These are phyloP conservation scores for Euphorbia pulcherrima DNA, from an alignment of 345 rosid genomes.

Conservation along the genomic window DNA sequence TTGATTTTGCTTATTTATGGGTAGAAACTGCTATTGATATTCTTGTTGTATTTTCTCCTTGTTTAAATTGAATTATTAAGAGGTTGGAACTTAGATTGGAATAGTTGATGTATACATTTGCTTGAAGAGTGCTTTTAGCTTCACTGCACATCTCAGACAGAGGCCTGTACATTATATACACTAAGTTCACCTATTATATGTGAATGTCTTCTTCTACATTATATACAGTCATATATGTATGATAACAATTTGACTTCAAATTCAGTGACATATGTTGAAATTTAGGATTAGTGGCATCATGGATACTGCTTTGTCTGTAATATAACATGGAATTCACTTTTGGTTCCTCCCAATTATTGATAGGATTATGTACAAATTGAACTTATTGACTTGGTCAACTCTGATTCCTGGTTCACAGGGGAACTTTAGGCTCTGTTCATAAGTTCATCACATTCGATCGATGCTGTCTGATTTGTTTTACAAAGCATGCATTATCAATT, in stretches of 20 bases:
- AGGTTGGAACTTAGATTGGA: neutral
- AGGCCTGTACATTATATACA: neutral
- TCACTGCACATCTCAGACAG: neutral
- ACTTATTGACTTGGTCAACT: neutral
- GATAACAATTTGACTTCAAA: neutral
- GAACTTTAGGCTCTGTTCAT: neutral
- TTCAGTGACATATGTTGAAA: neutral
- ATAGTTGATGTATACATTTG: neutral
- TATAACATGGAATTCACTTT: neutral
- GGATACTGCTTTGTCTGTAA: neutral
- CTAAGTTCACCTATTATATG: neutral
- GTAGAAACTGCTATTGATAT: neutral
- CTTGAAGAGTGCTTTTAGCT: neutral
- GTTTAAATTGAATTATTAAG: no score
- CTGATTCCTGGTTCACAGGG: neutral
- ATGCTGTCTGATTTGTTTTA: neutral
- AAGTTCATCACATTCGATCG: neutral
- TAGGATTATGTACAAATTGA: neutral
- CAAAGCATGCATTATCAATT: neutral
- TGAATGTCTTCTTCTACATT: neutral
- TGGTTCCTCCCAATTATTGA: neutral
- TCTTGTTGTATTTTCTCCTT: neutral
- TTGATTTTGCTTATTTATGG: slow-evolving; percentile 1
- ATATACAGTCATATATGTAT: neutral
- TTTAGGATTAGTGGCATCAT: neutral